These are phyloP conservation scores for Peniophora sp. DNA, from an alignment of 1,284 basidiomycete genomes.

Conservation along the genomic window DNA sequence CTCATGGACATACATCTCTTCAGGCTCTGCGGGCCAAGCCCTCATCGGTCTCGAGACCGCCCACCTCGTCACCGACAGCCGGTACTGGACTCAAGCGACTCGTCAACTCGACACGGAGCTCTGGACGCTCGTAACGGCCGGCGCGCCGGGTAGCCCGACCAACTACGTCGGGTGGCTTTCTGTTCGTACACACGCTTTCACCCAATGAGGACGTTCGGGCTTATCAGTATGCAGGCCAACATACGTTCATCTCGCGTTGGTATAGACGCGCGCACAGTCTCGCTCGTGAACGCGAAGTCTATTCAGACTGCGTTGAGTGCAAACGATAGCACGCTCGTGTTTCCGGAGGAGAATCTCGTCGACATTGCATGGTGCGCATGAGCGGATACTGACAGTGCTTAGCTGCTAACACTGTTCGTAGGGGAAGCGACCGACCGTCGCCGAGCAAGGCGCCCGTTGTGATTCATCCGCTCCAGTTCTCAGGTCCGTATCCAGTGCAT, in stretches of 20 bases:
- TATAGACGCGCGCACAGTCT: slow-evolving; percentile 83
- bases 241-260: slow-evolving; percentile 61
- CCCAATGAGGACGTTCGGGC: neutral
- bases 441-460: slow-evolving; percentile 68
- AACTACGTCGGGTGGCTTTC: slow-evolving; percentile 81
- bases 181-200: slow-evolving; percentile 36
- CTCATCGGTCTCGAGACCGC: slow-evolving; percentile 62
- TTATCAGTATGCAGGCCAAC: slow-evolving; percentile 34
- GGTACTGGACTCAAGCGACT: slow-evolving; percentile 84
- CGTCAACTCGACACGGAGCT: slow-evolving; percentile 73
- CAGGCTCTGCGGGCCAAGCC: slow-evolving; percentile 78
- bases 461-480: slow-evolving; percentile 66
- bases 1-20: slow-evolving; percentile 47
- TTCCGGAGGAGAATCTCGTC: slow-evolving; percentile 75
- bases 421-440: slow-evolving; percentile 66
- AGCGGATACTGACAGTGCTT: too few species aligned
- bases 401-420: too few species aligned
- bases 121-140: slow-evolving; percentile 73
- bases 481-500: slow-evolving; percentile 33
- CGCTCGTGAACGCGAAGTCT: slow-evolving; percentile 61
- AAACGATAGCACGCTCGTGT: slow-evolving; percentile 54
- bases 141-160: slow-evolving; percentile 45
- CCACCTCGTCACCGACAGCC: slow-evolving; percentile 79
- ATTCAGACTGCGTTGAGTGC: slow-evolving; percentile 48
- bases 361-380: slow-evolving; percentile 69